phyloP scores from a whole-genome alignment of 2,329 filamentous ascomycete genomes.

The Raffaelea albimanens region DNA sequence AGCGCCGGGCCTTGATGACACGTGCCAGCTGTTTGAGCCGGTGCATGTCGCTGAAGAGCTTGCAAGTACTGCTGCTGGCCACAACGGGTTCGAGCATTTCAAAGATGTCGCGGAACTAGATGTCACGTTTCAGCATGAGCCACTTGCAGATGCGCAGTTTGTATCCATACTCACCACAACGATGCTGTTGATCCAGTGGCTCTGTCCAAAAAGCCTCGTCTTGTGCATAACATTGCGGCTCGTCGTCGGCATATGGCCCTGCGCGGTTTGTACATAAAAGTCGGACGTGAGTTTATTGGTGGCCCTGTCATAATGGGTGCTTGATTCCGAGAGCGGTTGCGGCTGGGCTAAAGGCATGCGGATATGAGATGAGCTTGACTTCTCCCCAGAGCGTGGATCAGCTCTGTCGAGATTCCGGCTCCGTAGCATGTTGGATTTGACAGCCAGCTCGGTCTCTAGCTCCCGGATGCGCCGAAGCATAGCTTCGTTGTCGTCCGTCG shows the following conservation, averaged over 20 bases:
- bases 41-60: slow-evolving; percentile 25
- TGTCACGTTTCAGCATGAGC: too few relatives aligned
- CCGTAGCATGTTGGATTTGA: background rate
- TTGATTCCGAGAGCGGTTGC: background rate
- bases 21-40: slow-evolving; percentile 43
- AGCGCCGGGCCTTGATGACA: slow-evolving; percentile 38
- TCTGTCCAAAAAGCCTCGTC: slow-evolving; percentile 46
- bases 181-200: slow-evolving; percentile 38
- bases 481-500: background rate
- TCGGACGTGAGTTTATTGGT: background rate
- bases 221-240: slow-evolving; percentile 26
- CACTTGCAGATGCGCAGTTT: too few relatives aligned
- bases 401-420: background rate
- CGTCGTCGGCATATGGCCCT: background rate
- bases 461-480: background rate
- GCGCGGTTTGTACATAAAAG: background rate
- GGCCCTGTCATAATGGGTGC: background rate
- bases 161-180: slow-evolving; percentile 18
- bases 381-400: background rate
- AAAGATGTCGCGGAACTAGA: slow-evolving; percentile 8
- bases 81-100: slow-evolving; percentile 12
- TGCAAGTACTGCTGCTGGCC: slow-evolving; percentile 24
- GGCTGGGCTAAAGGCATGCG: too few relatives aligned
- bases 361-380: background rate
- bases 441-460: background rate